Base-by-base conservation (phyloP, 768 basidiomycete genomes). In the Boletus tomentosulus region DNA sequence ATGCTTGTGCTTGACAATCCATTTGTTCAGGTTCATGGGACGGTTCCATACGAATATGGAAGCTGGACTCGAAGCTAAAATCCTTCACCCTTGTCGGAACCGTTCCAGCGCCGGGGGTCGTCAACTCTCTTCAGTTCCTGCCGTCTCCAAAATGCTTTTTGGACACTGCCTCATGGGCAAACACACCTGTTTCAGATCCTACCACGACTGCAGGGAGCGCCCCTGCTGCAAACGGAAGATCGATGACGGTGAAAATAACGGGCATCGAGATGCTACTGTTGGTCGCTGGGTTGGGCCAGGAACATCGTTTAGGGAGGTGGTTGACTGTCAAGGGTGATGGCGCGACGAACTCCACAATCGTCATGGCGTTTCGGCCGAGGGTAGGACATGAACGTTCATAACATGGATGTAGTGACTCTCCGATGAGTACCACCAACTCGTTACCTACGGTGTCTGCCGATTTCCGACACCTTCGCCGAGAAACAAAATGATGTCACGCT, bases 231-330 rank as follows among this genome's bases (percentile, higher is more conserved):
- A 54, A 48, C 15, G 55, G 55, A 53, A 58, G 31, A 15, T 53
- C 50, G 33, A 57, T 60, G 52, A 58, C 43, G 48, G 45, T 56
- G 54, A 80, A 62, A 59, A 35, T 62, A 42, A 62, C 67, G 2
- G 60, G 68, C 44, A 60, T 70, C 30, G 63, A 68, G 42, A 13
- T 68, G n/a, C 64, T 81, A 49, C 71, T 95, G 51, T 66, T 99
- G 34, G 81, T 92, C 15, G 93, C 85, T 6, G 91, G 87, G 10
- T 66, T 92, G 16, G 90, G 89, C 2, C 89, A 94, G 66, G 97
- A 99, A 67, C 90, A 87, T 65, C 81, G 90, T 53, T 68, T 96
- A 34, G 96, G 97, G 2, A 77, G 97, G 57, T 99, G 97, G 96
- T 69, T 92, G 64, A 79, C 75, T 46, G 63, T 89, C 53, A 89